phyloP scores from a whole-genome alignment of 2,329 filamentous ascomycete species.

The Apiospora aurea region DNA sequence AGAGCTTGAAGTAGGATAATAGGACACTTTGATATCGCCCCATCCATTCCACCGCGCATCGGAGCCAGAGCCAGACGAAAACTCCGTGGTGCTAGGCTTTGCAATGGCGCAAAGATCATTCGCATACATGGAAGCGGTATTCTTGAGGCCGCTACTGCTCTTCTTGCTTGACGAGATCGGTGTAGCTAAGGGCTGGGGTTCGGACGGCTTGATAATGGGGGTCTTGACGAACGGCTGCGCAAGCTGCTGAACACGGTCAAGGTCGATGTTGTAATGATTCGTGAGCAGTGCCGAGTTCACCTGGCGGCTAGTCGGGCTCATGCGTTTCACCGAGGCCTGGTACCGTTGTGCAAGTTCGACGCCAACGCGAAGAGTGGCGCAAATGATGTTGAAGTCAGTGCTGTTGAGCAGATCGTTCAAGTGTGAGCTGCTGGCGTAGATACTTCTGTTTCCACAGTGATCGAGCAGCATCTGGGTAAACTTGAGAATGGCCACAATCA shows the following conservation, averaged over 20 bases:
- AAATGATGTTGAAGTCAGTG: constrained; percentile 80
- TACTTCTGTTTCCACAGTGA: constrained; percentile 94
- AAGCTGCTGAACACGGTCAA: constrained; percentile 85
- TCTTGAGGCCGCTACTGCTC: constrained; percentile 72
- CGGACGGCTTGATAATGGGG: constrained; percentile 59
- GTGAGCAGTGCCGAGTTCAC: constrained; percentile 77
- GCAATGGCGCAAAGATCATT: constrained; percentile 83
- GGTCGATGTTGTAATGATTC: constrained; percentile 82
- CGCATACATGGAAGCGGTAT: constrained; percentile 71
- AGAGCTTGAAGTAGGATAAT: constrained; percentile 66
- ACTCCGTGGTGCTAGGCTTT: constrained; percentile 57
- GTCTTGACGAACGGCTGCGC: constrained; percentile 84
- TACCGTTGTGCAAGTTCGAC: constrained; percentile 92
- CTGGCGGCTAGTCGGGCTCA: constrained; percentile 68
- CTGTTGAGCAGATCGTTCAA: constrained; percentile 90
- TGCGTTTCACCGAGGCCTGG: constrained; percentile 83
- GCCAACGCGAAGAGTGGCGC: constrained; percentile 79
- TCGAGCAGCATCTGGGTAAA: constrained; percentile 91
- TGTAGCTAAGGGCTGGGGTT: constrained; percentile 57
- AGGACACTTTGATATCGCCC: constrained; percentile 81
- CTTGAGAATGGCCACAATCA: constrained; percentile 80
- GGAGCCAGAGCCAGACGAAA: constrained; percentile 35
- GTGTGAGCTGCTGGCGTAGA: constrained; percentile 92
- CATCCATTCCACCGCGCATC: constrained; percentile 72
- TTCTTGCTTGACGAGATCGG: constrained; percentile 67